These are phyloP conservation scores for Mycocentrospora acerina DNA, from an alignment of 2,329 filamentous ascomycete genomes.

Conservation along the genomic window DNA sequence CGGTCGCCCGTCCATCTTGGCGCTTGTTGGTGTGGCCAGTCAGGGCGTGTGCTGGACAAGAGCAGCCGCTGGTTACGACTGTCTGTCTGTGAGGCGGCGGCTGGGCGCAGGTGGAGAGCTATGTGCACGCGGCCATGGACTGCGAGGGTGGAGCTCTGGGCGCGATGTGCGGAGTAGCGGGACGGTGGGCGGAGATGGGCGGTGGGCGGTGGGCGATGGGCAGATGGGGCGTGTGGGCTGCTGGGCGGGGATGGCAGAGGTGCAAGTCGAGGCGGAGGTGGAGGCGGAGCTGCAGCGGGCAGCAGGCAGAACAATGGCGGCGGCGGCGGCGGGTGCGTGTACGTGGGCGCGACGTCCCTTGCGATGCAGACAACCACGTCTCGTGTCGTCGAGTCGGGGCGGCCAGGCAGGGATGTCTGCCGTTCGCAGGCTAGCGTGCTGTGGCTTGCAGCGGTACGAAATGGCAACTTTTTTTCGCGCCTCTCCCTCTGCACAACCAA, in stretches of 20 bases:
- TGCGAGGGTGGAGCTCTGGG: slow-evolving; percentile 14
- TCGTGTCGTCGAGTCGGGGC: slow-evolving; percentile 20
- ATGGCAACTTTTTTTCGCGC: slow-evolving; percentile 24
- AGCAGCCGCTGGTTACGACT: no score
- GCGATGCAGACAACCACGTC: slow-evolving; percentile 18
- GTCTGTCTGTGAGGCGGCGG: slow-evolving; percentile 2
- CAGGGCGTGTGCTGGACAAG: background rate
- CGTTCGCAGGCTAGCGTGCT: slow-evolving; percentile 15
- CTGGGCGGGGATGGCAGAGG: background rate
- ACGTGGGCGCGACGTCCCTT: slow-evolving; percentile 8
- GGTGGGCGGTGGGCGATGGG: slow-evolving; percentile 1
- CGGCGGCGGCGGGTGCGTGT: slow-evolving; percentile 5
- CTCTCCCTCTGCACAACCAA: no score
- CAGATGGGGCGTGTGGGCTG: slow-evolving; percentile 1
- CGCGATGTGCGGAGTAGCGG: slow-evolving; percentile 11
- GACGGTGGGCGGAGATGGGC: background rate
- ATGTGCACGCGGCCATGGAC: slow-evolving; percentile 23
- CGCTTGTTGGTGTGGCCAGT: background rate
- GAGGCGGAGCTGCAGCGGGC: slow-evolving; percentile 1
- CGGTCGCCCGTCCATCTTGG: slow-evolving; percentile 37
- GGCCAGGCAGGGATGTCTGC: slow-evolving; percentile 9
- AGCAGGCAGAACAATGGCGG: slow-evolving; percentile 4
- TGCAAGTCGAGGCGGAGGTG: no score
- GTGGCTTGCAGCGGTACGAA: slow-evolving; percentile 10
- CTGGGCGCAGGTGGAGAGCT: slow-evolving; percentile 16